Percentiles rank a stretch among this genome's conserved stretches.
These are phyloP conservation scores for Auricularia heimuer DNA, from an alignment of 768 basidiomycete species.

Conservation along the genomic window DNA sequence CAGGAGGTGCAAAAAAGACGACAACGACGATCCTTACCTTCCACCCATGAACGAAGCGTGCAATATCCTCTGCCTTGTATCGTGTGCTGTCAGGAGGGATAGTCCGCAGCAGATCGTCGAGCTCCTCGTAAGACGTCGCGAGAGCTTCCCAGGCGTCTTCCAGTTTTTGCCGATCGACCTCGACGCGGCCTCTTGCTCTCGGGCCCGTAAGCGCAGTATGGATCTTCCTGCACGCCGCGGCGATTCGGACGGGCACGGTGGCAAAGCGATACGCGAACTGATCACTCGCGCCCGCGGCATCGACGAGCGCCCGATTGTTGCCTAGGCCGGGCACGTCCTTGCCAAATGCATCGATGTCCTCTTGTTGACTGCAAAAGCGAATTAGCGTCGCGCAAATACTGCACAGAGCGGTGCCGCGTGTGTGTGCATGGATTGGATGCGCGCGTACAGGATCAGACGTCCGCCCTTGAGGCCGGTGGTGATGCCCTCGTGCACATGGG, in stretches of 20 bases:
- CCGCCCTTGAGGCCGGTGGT: slow-evolving; percentile 77
- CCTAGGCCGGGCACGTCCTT: neutral
- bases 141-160: slow-evolving; percentile 78
- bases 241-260: slow-evolving; percentile 63
- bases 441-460: slow-evolving; percentile 63
- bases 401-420: neutral
- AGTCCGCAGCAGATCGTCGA: slow-evolving; percentile 48
- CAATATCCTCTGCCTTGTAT: slow-evolving; percentile 41
- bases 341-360: slow-evolving; percentile 60
- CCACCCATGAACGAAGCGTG: slow-evolving; percentile 75
- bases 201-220: slow-evolving; percentile 72
- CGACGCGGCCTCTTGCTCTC: slow-evolving; percentile 50
- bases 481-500: slow-evolving; percentile 76
- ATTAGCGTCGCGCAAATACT: neutral
- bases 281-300: slow-evolving; percentile 25
- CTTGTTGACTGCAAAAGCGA: slow-evolving; percentile 43
- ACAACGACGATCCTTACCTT: slow-evolving; percentile 40
- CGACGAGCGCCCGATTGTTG: slow-evolving; percentile 3
- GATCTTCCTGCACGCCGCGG: slow-evolving; percentile 66
- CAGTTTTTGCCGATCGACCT: slow-evolving; percentile 55
- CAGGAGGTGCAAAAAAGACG: neutral
- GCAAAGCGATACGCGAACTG: slow-evolving; percentile 50
- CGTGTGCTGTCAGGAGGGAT: slow-evolving; percentile 24
- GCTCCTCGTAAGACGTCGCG: slow-evolving; percentile 75
- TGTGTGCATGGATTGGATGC: neutral